Conservation (phyloP, 345 rosid species). For the Salix koriyanagi region DNA sequence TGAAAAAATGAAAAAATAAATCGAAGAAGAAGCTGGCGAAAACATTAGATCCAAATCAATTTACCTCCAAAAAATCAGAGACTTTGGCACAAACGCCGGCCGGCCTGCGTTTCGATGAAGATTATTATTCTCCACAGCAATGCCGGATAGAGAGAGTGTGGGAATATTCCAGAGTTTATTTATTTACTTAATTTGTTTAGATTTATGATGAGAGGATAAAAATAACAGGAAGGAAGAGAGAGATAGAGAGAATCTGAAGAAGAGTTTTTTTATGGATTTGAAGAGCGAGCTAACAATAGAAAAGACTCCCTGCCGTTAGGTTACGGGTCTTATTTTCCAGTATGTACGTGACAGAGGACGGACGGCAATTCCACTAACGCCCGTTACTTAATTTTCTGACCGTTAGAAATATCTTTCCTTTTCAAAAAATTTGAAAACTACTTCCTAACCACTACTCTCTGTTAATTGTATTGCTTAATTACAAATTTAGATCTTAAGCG, state of each 20-base stretch:
- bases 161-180: not conserved
- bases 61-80: not conserved
- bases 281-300: conserved; percentile 3
- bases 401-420: conserved; percentile 21
- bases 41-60: not conserved
- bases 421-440: conserved; percentile 14
- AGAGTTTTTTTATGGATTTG: not conserved
- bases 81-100: not conserved
- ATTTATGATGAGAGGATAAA: not conserved
- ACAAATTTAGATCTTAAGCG: not conserved
- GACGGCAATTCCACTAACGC: conserved; percentile 1
- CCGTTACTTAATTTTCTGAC: conserved; percentile 32
- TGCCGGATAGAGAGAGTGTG: conserved; percentile 14
- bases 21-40: not conserved
- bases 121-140: conserved; percentile 14
- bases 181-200: not conserved
- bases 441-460: not conserved
- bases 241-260: not conserved
- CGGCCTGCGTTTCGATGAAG: not conserved
- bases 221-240: not conserved
- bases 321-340: not conserved
- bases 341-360: conserved; percentile 5
- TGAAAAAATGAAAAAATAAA: not conserved
- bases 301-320: conserved; percentile 14
- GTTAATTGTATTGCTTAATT: too few species aligned